phyloP scores from a whole-genome alignment of 1,284 basidiomycete species.

The Lignosus rhinocerotis region DNA sequence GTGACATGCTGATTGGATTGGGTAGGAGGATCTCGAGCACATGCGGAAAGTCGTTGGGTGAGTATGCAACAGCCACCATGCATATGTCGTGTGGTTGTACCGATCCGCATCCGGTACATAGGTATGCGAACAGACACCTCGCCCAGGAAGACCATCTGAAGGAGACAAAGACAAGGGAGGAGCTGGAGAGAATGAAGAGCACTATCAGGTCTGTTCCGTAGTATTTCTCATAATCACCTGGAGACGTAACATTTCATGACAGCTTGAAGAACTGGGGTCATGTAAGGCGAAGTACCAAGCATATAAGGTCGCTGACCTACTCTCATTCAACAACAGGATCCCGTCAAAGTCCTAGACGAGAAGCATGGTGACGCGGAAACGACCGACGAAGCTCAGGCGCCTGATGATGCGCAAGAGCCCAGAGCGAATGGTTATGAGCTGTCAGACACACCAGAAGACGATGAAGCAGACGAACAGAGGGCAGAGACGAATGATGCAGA shows the following conservation, averaged over 20 bases:
- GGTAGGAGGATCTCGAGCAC: constrained; percentile 37
- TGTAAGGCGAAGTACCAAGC: constrained; percentile 22
- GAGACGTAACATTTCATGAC: background rate
- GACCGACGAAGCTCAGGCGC: background rate
- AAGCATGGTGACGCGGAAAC: background rate
- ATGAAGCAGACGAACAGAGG: background rate
- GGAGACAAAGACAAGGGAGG: constrained; percentile 37
- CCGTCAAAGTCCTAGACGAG: constrained; percentile 29
- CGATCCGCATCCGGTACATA: background rate
- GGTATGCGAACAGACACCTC: constrained; percentile 35
- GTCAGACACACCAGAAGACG: background rate
- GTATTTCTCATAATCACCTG: background rate
- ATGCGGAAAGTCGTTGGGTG: constrained; percentile 40
- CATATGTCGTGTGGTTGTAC: too few species aligned
- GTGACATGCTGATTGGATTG: background rate
- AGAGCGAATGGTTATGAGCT: constrained; percentile 24
- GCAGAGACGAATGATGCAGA: background rate
- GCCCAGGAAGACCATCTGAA: constrained; percentile 38
- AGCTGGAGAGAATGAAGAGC: constrained; percentile 38
- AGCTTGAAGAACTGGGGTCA: constrained; percentile 41
- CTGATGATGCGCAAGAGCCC: background rate
- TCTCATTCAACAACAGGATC: constrained; percentile 24
- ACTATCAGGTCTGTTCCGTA: constrained; percentile 34
- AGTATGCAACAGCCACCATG: background rate
- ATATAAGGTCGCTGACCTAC: background rate